Percentiles rank a stretch among this genome's conserved stretches.
phyloP scores from a whole-genome alignment of 352 stramenopile genomes.

The Phytophthora quininea region DNA sequence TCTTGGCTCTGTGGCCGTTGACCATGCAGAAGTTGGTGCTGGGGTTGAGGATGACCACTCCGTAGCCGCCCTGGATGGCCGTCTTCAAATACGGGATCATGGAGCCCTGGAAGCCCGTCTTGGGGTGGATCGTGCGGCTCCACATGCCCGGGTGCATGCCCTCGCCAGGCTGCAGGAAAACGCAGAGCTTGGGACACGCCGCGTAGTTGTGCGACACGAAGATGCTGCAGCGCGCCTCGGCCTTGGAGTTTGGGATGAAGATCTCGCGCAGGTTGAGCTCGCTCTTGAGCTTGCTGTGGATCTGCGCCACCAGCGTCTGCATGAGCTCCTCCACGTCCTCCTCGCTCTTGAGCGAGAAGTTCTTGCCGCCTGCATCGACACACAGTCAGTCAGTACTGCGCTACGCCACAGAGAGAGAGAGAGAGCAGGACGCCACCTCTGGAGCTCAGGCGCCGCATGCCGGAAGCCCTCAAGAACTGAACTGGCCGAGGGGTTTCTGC shows the following conservation, averaged over 20 bases:
- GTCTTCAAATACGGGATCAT: slow-evolving; percentile 91
- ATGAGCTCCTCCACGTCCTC: slow-evolving; percentile 87
- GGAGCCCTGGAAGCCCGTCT: slow-evolving; percentile 84
- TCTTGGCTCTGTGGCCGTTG: slow-evolving; percentile 83
- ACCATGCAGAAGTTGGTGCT: slow-evolving; percentile 83
- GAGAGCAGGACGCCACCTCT: slow-evolving; percentile 38
- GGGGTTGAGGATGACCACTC: slow-evolving; percentile 85
- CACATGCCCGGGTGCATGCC: slow-evolving; percentile 79
- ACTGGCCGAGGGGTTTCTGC: slow-evolving; percentile 1
- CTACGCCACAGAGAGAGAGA: too few species aligned
- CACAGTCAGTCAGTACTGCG: neutral
- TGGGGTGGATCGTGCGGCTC: slow-evolving; percentile 73
- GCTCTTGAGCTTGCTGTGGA: slow-evolving; percentile 87
- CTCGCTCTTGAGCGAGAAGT: slow-evolving; percentile 82
- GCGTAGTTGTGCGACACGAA: slow-evolving; percentile 87
- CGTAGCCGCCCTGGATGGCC: slow-evolving; percentile 83
- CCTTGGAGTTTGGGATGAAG: slow-evolving; percentile 89
- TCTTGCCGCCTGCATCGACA: slow-evolving; percentile 50
- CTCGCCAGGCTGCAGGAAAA: slow-evolving; percentile 80
- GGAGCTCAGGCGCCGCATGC: slow-evolving; percentile 65
- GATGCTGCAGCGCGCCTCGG: slow-evolving; percentile 86
- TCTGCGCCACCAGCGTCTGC: slow-evolving; percentile 83
- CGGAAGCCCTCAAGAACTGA: neutral
- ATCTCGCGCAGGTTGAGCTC: slow-evolving; percentile 85
- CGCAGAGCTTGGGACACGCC: slow-evolving; percentile 75